Evolutionary conservation across 23 red algal species (phyloP), one percentile per base, ranked within the genome.

Genomic region (Pyropia haitanensis): DNA sequence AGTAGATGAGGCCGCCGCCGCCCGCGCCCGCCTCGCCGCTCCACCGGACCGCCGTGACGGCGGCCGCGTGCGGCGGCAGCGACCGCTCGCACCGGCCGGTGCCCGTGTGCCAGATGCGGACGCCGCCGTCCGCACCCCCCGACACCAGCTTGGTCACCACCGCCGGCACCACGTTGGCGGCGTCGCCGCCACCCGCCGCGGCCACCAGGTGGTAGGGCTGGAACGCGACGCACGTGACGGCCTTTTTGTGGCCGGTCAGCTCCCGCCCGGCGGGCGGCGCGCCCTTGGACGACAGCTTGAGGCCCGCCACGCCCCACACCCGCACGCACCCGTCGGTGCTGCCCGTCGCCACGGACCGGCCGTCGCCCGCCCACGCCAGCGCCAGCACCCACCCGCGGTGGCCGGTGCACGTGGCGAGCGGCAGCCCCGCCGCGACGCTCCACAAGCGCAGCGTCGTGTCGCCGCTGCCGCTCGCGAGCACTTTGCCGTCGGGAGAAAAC

Each of bases 401-500:
- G 15, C 71, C 82, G 17, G 51, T 26, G 16, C 87, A 70, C 2
- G 80, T 82, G 19, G n/a, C 58, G 16, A 65, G 54, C 15, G 94
- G 94, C 20, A 86, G 18, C 59, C 87, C 79, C 16, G 80, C 60
- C 7, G 77, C 30, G 16, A 80, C 50, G 28, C 71, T 78, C 94
- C 94, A 98, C 49, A 90, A 30, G 30, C 94, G 54, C 19, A 98
- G 77, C 6, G 94, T 91, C 3, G 65, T 79, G 67, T 98, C 94
- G 27, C 94, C 94, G 18, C 80, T 88, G n/a, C 80, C 87, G 2
- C 81, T 80, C 4, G 94, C 94, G 13, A 91, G 32, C 6, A 61
- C 6, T 3, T 17, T 3, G 27, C 50, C 64, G 60, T 98, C 87
- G 7, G 94, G 94, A 7, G 85, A 87, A 67, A 98, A 98, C 14